Base-by-base conservation (phyloP, 208 protist species). In the Leishmania gerbilli region DNA sequence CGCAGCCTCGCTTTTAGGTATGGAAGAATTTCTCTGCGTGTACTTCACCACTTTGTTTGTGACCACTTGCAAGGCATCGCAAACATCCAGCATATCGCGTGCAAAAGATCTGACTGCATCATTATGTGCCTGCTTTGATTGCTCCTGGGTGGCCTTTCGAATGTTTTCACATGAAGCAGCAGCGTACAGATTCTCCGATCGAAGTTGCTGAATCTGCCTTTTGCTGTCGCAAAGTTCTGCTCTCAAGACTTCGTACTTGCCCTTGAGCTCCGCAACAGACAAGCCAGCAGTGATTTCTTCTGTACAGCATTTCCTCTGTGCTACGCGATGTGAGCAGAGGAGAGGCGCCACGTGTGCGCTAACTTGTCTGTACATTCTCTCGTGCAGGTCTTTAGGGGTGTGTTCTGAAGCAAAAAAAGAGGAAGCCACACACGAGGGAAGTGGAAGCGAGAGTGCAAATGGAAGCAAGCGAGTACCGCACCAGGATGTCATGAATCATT, bases 111-210 rank as follows among this genome's bases (percentile, higher is more conserved):
- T 69, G 9, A 89, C 51, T 6, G 78, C 90, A 53, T 84, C 75
- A 15, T 53, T 24, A 64, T 91, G 84, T 0, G 88, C 90, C 8
- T 72, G 84, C 31, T 87, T 77, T 9, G 88, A 79, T 21, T 87
- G 79, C 24, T 85, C 76, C 0, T 56, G 49, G 15, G 74, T 79
- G 34, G 86, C 79, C 58, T 89, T 93, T 1, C 93, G 84, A n/a
- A 84, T 60, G 40, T 96, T 96, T 15, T 95, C 79, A 34, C 86
- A 89, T 2, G 84, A 85, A 31, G 93, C 93, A 8, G 91, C 89
- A 15, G 71, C 82, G 77, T 94, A 95, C 24, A 93, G 76, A 34
- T 79, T 79, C 40, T 93, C 82, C 49, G 91, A 90, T 17, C 74
- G 88, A 42, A 87, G 68, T 68, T 88, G 53, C 65, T 89, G 85